Conservation (phyloP, 2,329 filamentous ascomycete genomes). For the Neopestalotiopsis clavispora region DNA sequence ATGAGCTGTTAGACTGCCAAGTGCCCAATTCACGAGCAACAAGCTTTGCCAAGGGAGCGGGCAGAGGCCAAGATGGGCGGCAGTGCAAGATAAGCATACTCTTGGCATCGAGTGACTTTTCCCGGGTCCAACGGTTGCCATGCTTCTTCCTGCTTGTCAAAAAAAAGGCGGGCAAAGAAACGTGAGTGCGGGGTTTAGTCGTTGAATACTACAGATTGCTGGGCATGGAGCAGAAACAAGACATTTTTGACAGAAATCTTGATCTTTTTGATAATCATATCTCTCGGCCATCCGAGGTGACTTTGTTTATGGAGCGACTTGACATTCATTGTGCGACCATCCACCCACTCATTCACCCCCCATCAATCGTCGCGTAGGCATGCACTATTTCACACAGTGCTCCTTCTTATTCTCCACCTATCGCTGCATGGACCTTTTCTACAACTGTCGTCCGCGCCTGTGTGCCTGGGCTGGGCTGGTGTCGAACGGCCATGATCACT, state of each 20-base stretch:
- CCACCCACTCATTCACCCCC: no score
- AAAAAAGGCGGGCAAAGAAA: no score
- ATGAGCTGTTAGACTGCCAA: constrained; percentile 10
- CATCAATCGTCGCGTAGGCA: not conserved
- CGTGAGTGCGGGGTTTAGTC: no score
- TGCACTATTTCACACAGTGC: not conserved
- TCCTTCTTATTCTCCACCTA: not conserved
- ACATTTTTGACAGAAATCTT: not conserved
- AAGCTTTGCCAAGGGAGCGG: constrained; percentile 18
- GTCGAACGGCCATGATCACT: not conserved
- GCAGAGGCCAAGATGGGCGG: constrained; percentile 15
- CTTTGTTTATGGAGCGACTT: no score
- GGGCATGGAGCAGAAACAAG: no score
- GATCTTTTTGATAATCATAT: not conserved
- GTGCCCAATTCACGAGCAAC: constrained; percentile 1
- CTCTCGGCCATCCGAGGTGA: no score
- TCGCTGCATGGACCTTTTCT: constrained; percentile 1
- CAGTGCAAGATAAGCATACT: constrained; percentile 12
- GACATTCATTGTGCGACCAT: no score
- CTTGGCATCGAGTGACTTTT: constrained; percentile 12
- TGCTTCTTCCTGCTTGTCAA: not conserved
- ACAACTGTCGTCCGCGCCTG: not conserved
- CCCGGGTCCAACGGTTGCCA: constrained; percentile 3
- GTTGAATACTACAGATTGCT: no score
- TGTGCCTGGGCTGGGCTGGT: not conserved